phyloP scores from a whole-genome alignment of 176 grass and related monocot genomes.

The Aegilops tauschii region DNA sequence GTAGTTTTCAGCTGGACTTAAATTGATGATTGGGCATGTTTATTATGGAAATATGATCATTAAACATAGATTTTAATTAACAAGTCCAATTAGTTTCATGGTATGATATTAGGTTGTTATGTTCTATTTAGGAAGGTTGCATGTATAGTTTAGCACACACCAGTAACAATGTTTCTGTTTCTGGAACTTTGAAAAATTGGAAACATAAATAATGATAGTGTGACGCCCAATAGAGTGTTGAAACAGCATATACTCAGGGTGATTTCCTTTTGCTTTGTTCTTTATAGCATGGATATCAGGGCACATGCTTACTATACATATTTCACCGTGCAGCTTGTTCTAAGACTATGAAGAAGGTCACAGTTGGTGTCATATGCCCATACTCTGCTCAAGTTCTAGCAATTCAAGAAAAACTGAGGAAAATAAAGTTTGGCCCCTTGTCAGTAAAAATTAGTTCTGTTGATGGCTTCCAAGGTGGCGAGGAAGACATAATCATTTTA shows the following conservation, averaged over 20 bases:
- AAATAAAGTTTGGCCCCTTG: constrained; percentile 20
- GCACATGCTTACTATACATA: constrained; percentile 3
- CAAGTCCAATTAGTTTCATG: background rate
- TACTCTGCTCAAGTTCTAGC: constrained; percentile 64
- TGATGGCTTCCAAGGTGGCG: constrained; percentile 74
- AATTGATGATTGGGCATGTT: background rate
- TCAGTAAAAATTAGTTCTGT: constrained; percentile 62
- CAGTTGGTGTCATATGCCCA: constrained; percentile 75
- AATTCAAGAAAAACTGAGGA: constrained; percentile 41
- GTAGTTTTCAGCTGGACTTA: background rate
- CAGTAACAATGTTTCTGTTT: constrained; percentile 18
- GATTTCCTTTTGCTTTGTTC: background rate
- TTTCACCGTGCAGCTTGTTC: constrained; percentile 37
- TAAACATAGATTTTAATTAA: background rate
- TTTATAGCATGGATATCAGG: constrained; percentile 2
- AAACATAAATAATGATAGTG: background rate
- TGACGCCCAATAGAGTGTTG: background rate
- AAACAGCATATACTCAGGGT: constrained; percentile 3
- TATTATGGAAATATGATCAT: background rate
- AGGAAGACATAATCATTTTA: constrained; percentile 79
- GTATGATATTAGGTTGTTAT: background rate
- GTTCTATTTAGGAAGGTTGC: background rate
- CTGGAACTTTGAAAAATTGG: background rate
- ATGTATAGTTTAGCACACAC: background rate
- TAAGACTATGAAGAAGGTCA: constrained; percentile 37